Evolutionary conservation across 306 rosid genomes (phyloP).

Genomic region (Delonix regia): DNA sequence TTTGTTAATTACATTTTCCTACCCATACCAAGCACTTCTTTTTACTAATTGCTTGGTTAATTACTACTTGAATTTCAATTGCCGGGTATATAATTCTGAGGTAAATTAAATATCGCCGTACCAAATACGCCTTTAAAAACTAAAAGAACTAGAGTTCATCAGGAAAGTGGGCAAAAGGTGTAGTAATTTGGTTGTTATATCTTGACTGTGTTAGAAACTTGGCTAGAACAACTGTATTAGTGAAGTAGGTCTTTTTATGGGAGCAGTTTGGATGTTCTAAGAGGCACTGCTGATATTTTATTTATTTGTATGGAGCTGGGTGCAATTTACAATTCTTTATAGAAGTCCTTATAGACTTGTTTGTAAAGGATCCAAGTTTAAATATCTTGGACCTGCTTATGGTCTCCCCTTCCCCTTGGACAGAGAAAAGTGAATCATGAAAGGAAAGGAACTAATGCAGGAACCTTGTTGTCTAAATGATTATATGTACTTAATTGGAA

Average conservation of each 20-base stretch:
- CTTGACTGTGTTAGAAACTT: not conserved
- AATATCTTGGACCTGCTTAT: not conserved
- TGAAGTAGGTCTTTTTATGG: constrained; percentile 1
- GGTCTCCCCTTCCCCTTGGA: not conserved
- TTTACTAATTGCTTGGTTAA: too few species aligned
- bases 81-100: too few species aligned
- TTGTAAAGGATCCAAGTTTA: not conserved
- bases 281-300: constrained; percentile 1
- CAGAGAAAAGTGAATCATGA: not conserved
- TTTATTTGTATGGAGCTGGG: not conserved
- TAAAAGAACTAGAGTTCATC: not conserved
- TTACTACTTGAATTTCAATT: too few species aligned
- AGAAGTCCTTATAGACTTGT: not conserved
- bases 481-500: not conserved
- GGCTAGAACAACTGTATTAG: not conserved
- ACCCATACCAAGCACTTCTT: too few species aligned
- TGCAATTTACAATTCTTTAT: not conserved
- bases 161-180: not conserved
- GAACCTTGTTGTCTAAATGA: not conserved
- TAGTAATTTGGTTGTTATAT: not conserved
- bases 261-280: constrained; percentile 10
- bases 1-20: too few species aligned
- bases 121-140: not conserved
- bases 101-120: not conserved
- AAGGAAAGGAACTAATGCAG: not conserved